phyloP scores from a whole-genome alignment of 352 stramenopile species.

The Globisporangium emineosum region DNA sequence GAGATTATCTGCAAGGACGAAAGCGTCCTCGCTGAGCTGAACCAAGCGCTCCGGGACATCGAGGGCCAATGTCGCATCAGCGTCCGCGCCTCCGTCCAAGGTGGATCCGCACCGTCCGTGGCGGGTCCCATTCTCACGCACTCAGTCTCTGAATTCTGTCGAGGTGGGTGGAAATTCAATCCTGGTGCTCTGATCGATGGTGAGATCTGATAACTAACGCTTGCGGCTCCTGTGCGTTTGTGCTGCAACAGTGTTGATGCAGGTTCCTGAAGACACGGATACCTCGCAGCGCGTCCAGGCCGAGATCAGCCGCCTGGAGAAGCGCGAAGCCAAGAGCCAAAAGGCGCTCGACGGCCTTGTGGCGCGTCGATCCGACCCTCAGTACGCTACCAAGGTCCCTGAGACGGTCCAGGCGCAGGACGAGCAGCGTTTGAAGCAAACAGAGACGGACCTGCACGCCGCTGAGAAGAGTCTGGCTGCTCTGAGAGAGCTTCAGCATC shows the following conservation, averaged over 20 bases:
- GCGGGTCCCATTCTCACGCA: slow-evolving; percentile 37
- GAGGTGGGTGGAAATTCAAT: slow-evolving; percentile 26
- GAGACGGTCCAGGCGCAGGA: slow-evolving; percentile 64
- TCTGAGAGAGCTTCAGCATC: slow-evolving; percentile 46
- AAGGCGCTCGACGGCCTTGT: slow-evolving; percentile 43
- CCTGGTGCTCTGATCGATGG: not conserved
- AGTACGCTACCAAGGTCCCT: slow-evolving; percentile 68
- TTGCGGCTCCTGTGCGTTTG: slow-evolving; percentile 10
- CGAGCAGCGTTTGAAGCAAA: slow-evolving; percentile 43
- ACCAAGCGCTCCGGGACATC: slow-evolving; percentile 36
- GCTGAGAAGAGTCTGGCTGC: slow-evolving; percentile 52
- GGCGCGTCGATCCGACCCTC: slow-evolving; percentile 34
- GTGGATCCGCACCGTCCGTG: not conserved
- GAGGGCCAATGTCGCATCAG: slow-evolving; percentile 42
- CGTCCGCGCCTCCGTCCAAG: slow-evolving; percentile 21
- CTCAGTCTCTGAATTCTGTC: slow-evolving; percentile 50
- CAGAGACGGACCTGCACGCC: slow-evolving; percentile 54
- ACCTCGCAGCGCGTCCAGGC: slow-evolving; percentile 57
- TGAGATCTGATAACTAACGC: not conserved
- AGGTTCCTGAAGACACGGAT: slow-evolving; percentile 59
- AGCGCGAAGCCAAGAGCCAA: slow-evolving; percentile 54
- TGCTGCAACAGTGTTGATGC: slow-evolving; percentile 46
- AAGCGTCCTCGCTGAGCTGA: slow-evolving; percentile 27
- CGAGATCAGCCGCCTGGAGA: slow-evolving; percentile 65
- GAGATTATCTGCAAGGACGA: slow-evolving; percentile 35